Base-by-base conservation (phyloP, 73 alveolate species). In the Symbiodinium pilosum region DNA sequence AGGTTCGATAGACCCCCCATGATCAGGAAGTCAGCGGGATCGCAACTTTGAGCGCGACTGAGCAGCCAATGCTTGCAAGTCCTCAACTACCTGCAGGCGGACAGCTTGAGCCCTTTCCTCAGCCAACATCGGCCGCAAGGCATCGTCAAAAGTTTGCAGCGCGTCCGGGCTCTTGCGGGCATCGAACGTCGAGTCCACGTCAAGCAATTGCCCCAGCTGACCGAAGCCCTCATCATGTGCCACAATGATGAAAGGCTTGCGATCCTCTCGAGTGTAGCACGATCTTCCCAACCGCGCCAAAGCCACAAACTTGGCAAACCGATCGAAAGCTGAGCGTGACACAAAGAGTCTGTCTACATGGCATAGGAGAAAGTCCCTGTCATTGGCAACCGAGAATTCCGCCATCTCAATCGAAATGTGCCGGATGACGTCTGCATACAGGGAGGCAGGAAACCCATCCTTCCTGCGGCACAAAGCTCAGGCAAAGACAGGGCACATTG, bases 291-390 rank as follows among this genome's bases (percentile, higher is more conserved):
- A 14, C 38, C 95, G 95, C 51, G 73, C 77, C 71, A 88, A 41
- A 7, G 95, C 95, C 2, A 69, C 95, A 28, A 88, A 88, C 95
- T 88, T 88, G 30, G 95, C 86, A 28, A 88, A 88, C 26, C 95
- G 95, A 47, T 88, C 95, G 36, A 88, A 88, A 44, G 87, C 95
- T 34, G 36, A 21, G 73, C 95, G 71, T 34, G 85, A 30, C 32
- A 36, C 85, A 26, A 73, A 73, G 32, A 73, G 85, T 30, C 28
- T 12, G 43, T 73, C 85, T 52, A 39, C 52, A 6, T 56, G 94
- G 16, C 32, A 8, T 68, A 88, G 42, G 54, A 88, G 44, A 14
- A 64, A 42, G 0, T 88, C 47, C 34, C 95, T 86, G 34, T 88
- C 95, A 4, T 38, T 24, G 6, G 36, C 40, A 75, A 64, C 95